Base-by-base conservation (phyloP, 1,139 yeast genomes). In the Taphrina betulina region DNA sequence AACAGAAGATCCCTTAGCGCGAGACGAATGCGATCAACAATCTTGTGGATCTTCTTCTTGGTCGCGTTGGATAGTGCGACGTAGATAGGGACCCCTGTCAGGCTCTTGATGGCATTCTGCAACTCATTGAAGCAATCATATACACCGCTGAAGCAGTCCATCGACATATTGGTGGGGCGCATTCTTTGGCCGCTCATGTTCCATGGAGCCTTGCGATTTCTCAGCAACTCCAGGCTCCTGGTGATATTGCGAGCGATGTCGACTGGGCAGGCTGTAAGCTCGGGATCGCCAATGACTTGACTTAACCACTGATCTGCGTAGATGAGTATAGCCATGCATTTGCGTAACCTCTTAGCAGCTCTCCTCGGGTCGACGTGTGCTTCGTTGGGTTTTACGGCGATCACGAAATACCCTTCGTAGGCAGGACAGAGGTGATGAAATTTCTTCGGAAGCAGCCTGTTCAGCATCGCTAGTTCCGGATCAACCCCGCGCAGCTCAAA, bases 131-230 rank as follows among this genome's bases (percentile, higher is more conserved):
- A 14, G 12, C 29, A 28, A 14, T 5, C 2, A 16, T 29, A 43
- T 26, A 43, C 38, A 3, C 37, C 38, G 12, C 48, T 37, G 19
- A 31, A 43, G 29, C 24, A 23, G 17, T 43, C 48, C 17, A 43
- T 36, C 48, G 31, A n/a, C 19, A 43, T 22, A 29, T 43, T 29
- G 19, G 23, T 28, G 2, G 48, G 48, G 4, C 48, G 37, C 48
- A 43, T 43, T 17, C 20, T 43, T 14, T 29, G 37, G 26, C 48
- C 38, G n/a, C 20, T 29, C 17, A 22, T 12, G 29, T 43, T 43
- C 48, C 48, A 43, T 3, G 20, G 14, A 10, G 48, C 48, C 12
- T 33, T 29, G 2, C 8, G n/a, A n/a, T 43, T 37, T 1, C 29
- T 29, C 38, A 43, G 22, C 10, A 43, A 31, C 38, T 29, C 36